phyloP scores from a whole-genome alignment of 2,329 filamentous ascomycete species.

The Alternaria novae-zelandiae region DNA sequence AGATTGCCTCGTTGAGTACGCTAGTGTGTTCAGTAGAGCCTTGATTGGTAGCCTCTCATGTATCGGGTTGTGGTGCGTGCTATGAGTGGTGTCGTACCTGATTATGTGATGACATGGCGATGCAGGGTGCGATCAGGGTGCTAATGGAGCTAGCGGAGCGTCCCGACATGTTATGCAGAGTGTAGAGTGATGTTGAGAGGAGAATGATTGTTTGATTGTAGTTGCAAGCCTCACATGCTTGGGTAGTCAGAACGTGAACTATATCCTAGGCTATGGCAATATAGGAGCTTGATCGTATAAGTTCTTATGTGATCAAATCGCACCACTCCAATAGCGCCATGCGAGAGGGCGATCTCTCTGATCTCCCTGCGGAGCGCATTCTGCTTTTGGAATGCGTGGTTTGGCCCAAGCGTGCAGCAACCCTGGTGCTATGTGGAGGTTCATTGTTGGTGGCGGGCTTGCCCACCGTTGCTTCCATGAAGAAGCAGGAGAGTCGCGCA shows the following conservation, averaged over 20 bases:
- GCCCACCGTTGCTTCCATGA: background rate
- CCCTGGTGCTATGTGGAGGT: background rate
- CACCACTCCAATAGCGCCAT: background rate
- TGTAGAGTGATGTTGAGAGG: slow-evolving; percentile 1
- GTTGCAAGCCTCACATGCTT: background rate
- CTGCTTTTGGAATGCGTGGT: background rate
- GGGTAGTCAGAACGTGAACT: background rate
- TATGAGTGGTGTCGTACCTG: slow-evolving; percentile 12
- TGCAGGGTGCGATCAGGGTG: background rate
- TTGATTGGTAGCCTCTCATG: background rate
- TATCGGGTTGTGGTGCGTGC: background rate
- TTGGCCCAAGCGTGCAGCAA: background rate
- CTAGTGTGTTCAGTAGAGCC: background rate
- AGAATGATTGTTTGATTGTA: slow-evolving; percentile 2
- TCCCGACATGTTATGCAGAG: background rate
- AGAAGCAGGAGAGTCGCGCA: background rate
- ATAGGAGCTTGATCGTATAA: background rate
- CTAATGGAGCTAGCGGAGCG: background rate
- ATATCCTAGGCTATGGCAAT: background rate
- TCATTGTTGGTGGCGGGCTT: background rate
- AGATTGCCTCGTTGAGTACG: background rate
- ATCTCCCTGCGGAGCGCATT: background rate
- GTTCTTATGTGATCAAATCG: background rate
- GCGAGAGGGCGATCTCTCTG: background rate
- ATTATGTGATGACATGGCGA: slow-evolving; percentile 16